Base-by-base conservation (phyloP, 495 filamentous ascomycete genomes). In the Penicillium pulvis region DNA sequence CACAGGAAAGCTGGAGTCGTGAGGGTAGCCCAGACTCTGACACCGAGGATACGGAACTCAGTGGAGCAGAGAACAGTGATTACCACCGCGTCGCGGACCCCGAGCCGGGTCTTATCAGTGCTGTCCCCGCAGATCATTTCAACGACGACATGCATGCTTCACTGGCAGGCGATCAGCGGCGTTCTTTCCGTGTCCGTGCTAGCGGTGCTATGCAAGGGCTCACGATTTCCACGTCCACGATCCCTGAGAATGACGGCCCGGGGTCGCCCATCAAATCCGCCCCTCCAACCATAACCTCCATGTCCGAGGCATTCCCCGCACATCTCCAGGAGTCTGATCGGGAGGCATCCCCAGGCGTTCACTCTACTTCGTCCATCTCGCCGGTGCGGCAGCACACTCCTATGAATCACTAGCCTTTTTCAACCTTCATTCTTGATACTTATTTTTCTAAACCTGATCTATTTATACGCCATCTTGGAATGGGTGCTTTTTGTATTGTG, bases 141-240 rank as follows among this genome's bases (percentile, higher is more conserved):
- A 62, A 72, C 42, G 67, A 74, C 12, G 67, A 75, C 62, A 55
- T 72, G 30, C 71, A 71, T 19, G 61, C 65, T 20, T 70, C 69
- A 20, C 56, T 59, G 2, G 39, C 64, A 20, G 64, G 71, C 42
- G 70, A 72, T 17, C 42, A 67, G 45, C 70, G 63, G 6, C 74
- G 69, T 17, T 74, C 76, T 11, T 73, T 74, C 67, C 71, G 70
- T 39, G 75, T 74, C 12, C 69, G 73, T 12, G 67, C 73, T 17
- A 72, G 69, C 55, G 74, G 75, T 20, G 56, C 73, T 14, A 74
- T 61, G 51, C 70, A 65, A 31, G 68, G 65, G 8, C 67, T 78
- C 11, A 66, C 63, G 2, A 70, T 75, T 42, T 69, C 63, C 44
- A 74, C 75, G 5, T 54, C 73, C 14, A 69, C 69, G 8, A 66